Conservation (phyloP, 495 filamentous ascomycete genomes). For the Aspergillus cristatus region DNA sequence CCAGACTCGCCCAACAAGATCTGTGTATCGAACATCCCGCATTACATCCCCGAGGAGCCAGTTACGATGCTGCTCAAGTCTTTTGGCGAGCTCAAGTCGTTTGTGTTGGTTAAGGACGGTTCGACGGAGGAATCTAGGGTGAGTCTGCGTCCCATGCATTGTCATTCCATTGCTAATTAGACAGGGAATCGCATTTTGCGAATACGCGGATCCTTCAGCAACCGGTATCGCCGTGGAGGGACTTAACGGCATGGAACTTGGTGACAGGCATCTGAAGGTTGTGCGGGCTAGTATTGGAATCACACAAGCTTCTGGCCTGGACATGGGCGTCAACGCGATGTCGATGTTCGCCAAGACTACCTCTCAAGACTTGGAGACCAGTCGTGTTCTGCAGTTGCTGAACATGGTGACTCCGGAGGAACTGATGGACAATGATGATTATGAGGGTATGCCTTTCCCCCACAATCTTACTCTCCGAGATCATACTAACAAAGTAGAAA, state of each 20-base stretch:
- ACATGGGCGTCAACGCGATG: conserved; percentile 97
- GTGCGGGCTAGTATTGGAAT: conserved; percentile 83
- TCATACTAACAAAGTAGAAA: conserved; percentile 50
- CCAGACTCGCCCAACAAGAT: conserved; percentile 93
- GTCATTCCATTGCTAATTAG: not conserved
- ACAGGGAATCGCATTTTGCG: conserved; percentile 94
- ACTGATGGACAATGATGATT: conserved; percentile 86
- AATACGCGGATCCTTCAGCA: conserved; percentile 69
- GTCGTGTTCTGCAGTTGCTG: conserved; percentile 78
- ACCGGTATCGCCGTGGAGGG: conserved; percentile 86
- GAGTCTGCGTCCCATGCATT: conserved; percentile 25
- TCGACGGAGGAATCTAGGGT: conserved; percentile 82
- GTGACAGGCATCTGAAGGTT: conserved; percentile 76
- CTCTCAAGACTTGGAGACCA: conserved; percentile 61
- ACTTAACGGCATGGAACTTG: conserved; percentile 85
- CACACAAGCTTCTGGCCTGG: conserved; percentile 78
- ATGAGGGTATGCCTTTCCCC: conserved; percentile 59
- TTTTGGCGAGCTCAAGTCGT: conserved; percentile 90
- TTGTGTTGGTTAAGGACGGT: conserved; percentile 81
- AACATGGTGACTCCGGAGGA: conserved; percentile 99
- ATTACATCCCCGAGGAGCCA: conserved; percentile 81
- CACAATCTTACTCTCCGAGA: not conserved
- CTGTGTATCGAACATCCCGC: conserved; percentile 78
- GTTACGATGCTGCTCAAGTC: conserved; percentile 80
- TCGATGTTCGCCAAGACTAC: conserved; percentile 96